Evolutionary conservation across 1,139 yeast genomes (phyloP), one percentile per base, ranked within the genome.

Genomic region (Entelexis paramagnoliae): DNA sequence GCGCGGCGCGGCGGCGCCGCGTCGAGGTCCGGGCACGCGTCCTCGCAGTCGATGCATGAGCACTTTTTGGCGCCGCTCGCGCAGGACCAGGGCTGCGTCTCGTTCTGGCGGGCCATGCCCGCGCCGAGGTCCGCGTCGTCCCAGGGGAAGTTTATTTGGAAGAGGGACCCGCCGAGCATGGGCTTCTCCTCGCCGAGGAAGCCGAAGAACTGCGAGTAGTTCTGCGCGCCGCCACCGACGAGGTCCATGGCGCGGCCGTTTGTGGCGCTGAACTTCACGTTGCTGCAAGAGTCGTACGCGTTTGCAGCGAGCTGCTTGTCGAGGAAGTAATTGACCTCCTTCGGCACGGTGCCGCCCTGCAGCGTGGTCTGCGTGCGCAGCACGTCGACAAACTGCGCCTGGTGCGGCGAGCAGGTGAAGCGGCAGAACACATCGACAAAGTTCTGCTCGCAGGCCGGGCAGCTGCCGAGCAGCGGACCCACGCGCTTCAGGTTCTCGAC

Each of bases 211-310:
- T 79, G 79, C 42, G 71, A 63, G 63, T 78, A 85, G 62, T 81
- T 78, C 54, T 74, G 75, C 2, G 97, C 97, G 0, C 97, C 97
- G 10, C 98, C 98, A 7, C 98, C 98, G 48, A 91, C 83, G 49
- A 91, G 74, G 64, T 91, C 97, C 96, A 91, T 88, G 9, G 96
- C 97, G 62, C 77, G 85, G 2, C 97, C 96, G 66, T 89, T 89
- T 10, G 97, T 88, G 6, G 96, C 96, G 4, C 91, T 81, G 65
- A 91, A 89, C 67, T 89, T 88, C 64, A 91, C 83, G 57, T 83
- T 79, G 61, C 85, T 84, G 69, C 98, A 91, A 1, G 95, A 85
- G 55, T 88, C 83, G 64, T 72, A 91, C 62, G 89, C 80, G 2
- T 65, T 71, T 0, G 73, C 63, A 0, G 95, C 95, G 69, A 78